These are phyloP conservation scores for Xylariaceae sp. DNA, from an alignment of 2,329 filamentous ascomycete genomes.

Conservation along the genomic window DNA sequence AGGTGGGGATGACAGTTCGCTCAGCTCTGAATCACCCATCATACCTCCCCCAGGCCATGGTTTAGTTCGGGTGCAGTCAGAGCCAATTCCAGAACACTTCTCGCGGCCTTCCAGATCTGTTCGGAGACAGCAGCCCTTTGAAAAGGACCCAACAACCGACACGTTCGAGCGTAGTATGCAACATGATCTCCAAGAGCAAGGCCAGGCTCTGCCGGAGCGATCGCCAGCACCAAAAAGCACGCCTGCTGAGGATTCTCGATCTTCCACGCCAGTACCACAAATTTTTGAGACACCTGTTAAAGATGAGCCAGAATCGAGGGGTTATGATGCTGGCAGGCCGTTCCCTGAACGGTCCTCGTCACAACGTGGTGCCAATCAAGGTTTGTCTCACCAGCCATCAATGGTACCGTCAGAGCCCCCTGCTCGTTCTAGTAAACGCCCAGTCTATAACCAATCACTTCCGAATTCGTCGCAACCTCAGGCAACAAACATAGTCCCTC, in stretches of 20 bases:
- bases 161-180: constrained; percentile 58
- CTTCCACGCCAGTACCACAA: constrained; percentile 53
- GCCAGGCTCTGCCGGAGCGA: constrained; percentile 31
- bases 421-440: constrained; percentile 52
- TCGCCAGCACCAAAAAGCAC: constrained; percentile 30
- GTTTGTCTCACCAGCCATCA: constrained; percentile 55
- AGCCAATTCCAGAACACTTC: constrained; percentile 69
- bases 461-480: constrained; percentile 35
- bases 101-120: constrained; percentile 62
- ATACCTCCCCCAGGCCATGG: constrained; percentile 57
- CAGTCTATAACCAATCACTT: constrained; percentile 42
- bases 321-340: constrained; percentile 38
- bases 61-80: constrained; percentile 71
- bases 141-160: constrained; percentile 47
- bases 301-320: constrained; percentile 36
- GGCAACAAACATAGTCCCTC: constrained; percentile 29
- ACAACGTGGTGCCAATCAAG: constrained; percentile 49
- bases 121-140: constrained; percentile 56
- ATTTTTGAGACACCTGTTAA: constrained; percentile 69
- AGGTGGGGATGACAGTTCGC: constrained; percentile 50
- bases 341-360: constrained; percentile 63
- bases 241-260: constrained; percentile 29
- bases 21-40: constrained; percentile 45
- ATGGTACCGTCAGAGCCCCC: constrained; percentile 51
- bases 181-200: constrained; percentile 48